These are phyloP conservation scores for Cutaneotrichosporon dermatis DNA, from an alignment of 1,284 basidiomycete species.

Conservation along the genomic window DNA sequence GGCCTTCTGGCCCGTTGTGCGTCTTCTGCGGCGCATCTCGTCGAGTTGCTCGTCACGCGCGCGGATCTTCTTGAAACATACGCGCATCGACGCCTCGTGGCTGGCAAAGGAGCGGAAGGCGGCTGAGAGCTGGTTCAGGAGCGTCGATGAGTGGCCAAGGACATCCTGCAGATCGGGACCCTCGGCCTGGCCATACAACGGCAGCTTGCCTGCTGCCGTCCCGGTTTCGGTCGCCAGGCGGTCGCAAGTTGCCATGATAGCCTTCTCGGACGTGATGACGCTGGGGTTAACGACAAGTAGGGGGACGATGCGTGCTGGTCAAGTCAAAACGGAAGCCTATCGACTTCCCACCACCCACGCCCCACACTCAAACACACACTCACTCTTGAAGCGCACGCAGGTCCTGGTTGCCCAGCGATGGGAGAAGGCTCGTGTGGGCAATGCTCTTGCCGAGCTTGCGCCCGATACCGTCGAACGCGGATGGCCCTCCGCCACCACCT, in stretches of 20 bases:
- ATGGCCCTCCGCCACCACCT: slow-evolving; percentile 14
- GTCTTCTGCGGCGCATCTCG: slow-evolving; percentile 66
- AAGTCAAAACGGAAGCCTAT: too few species aligned
- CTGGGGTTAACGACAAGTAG: slow-evolving; percentile 49
- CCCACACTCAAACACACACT: slow-evolving; percentile 13
- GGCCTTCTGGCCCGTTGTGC: slow-evolving; percentile 64
- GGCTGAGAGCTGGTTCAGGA: slow-evolving; percentile 66
- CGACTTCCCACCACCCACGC: too few species aligned
- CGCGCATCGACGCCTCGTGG: slow-evolving; percentile 69
- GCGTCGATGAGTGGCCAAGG: slow-evolving; percentile 63
- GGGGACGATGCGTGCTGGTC: too few species aligned
- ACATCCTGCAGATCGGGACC: slow-evolving; percentile 81
- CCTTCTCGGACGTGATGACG: slow-evolving; percentile 82
- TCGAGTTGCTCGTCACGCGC: slow-evolving; percentile 79
- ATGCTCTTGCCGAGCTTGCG: slow-evolving; percentile 42
- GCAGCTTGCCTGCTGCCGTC: slow-evolving; percentile 71
- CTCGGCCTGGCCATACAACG: slow-evolving; percentile 74
- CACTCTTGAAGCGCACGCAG: slow-evolving; percentile 65
- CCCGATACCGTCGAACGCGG: slow-evolving; percentile 27
- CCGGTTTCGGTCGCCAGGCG: slow-evolving; percentile 58
- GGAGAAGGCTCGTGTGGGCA: slow-evolving; percentile 52
- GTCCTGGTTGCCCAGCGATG: slow-evolving; percentile 76
- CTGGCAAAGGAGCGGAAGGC: slow-evolving; percentile 68
- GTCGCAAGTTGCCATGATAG: slow-evolving; percentile 66
- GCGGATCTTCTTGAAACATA: slow-evolving; percentile 57